Conservation (phyloP, 1,139 yeast genomes). For the Scheffersomyces titani region DNA sequence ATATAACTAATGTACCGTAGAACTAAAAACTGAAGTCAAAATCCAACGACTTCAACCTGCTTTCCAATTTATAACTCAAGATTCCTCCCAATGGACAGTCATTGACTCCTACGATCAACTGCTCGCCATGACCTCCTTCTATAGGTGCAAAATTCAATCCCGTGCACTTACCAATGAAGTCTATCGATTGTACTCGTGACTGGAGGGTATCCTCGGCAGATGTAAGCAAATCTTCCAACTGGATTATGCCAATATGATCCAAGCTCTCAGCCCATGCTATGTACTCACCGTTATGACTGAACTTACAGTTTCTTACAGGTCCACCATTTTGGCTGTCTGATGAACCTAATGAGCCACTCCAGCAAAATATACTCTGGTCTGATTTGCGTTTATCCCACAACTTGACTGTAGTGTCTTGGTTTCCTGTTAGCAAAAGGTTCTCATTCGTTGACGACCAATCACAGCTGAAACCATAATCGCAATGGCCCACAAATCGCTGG, state of each 20-base stretch:
- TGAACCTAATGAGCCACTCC: conserved; percentile 41
- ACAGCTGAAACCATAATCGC: conserved; percentile 60
- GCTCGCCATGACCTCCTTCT: conserved; percentile 48
- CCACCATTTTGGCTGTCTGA: conserved; percentile 27
- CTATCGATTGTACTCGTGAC: conserved; percentile 47
- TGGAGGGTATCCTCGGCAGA: conserved; percentile 15
- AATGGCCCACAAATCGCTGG: conserved; percentile 42
- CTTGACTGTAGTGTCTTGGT: conserved; percentile 60
- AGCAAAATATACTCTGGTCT: conserved; percentile 26
- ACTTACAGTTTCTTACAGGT: conserved; percentile 56
- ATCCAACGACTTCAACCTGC: conserved; percentile 37
- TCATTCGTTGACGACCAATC: conserved; percentile 55
- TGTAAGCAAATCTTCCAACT: conserved; percentile 29
- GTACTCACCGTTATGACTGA: conserved; percentile 46
- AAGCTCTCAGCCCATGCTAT: conserved; percentile 62
- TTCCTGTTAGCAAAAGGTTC: conserved; percentile 53
- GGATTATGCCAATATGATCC: conserved; percentile 57
- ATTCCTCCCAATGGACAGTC: conserved; percentile 64
- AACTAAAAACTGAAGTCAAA: conserved; percentile 38
- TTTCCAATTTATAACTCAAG: conserved; percentile 45
- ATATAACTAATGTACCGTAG: neutral
- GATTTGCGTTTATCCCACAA: conserved; percentile 51
- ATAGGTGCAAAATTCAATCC: conserved; percentile 54
- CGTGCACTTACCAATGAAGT: conserved; percentile 59
- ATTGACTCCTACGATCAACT: conserved; percentile 53